phyloP scores from a whole-genome alignment of 306 rosid species.

The Quercus aquifolioides region DNA sequence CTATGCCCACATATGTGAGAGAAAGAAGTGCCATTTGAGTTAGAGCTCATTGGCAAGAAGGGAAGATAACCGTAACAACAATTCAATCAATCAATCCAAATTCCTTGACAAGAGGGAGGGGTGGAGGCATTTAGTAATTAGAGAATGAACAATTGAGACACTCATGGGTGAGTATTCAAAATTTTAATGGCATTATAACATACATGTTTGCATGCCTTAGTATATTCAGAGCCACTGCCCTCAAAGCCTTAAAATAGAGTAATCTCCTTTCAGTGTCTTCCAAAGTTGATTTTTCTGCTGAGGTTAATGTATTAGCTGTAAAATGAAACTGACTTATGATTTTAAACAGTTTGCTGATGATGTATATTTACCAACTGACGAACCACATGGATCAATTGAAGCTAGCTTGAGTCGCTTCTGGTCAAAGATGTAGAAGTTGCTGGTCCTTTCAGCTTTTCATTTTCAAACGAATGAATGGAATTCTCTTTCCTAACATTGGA shows the following conservation, averaged over 20 bases:
- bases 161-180: background rate
- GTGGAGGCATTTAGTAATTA: background rate
- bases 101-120: background rate
- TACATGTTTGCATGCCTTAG: background rate
- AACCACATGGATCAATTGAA: constrained; percentile 92
- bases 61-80: too few species aligned
- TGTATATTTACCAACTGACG: constrained; percentile 88
- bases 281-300: background rate
- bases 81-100: background rate
- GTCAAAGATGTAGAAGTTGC: constrained; percentile 61
- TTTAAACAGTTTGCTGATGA: constrained; percentile 76
- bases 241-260: background rate
- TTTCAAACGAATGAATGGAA: background rate
- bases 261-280: background rate
- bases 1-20: too few species aligned
- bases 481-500: background rate
- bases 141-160: background rate
- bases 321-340: background rate
- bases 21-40: too few species aligned
- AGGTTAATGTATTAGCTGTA: constrained; percentile 1
- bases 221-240: background rate
- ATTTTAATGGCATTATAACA: background rate
- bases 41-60: too few species aligned
- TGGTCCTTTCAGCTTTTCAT: background rate
- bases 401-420: constrained; percentile 72